Conservation (phyloP, 106 monocot species). For the Vanilla planifolia region DNA sequence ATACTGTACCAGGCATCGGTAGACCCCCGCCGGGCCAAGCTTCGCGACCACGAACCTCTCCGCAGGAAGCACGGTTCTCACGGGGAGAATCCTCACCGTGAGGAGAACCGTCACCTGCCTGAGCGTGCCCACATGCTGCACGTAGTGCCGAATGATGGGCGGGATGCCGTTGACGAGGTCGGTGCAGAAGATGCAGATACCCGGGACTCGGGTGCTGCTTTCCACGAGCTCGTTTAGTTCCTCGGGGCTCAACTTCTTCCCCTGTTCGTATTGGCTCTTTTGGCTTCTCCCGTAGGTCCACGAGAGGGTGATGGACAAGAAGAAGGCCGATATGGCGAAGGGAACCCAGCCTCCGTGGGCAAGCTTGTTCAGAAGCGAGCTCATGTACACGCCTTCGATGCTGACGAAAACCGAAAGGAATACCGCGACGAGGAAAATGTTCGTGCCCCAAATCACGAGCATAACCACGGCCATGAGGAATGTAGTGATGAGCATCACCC, state of each 20-base stretch:
- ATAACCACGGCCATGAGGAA: constrained; percentile 41
- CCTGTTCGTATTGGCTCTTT: constrained; percentile 34
- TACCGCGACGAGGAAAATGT: constrained; percentile 18
- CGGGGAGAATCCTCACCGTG: constrained; percentile 36
- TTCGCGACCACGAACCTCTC: constrained; percentile 37
- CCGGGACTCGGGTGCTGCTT: constrained; percentile 24
- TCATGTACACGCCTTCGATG: constrained; percentile 44
- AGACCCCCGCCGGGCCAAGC: constrained; percentile 36
- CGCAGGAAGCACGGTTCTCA: constrained; percentile 22
- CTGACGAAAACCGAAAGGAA: constrained; percentile 22
- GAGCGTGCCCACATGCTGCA: constrained; percentile 27
- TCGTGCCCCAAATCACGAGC: constrained; percentile 45
- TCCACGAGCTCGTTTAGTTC: constrained; percentile 1
- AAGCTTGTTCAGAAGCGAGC: constrained; percentile 40
- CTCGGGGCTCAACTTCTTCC: constrained; percentile 18
- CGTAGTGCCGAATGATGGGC: constrained; percentile 46
- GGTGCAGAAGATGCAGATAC: constrained; percentile 58
- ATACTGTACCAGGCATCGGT: constrained; percentile 47
- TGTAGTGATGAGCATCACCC: constrained; percentile 67
- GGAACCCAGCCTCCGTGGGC: constrained; percentile 60
- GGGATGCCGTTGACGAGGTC: constrained; percentile 53
- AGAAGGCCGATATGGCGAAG: constrained; percentile 49
- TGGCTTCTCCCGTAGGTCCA: constrained; percentile 53
- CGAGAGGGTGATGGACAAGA: constrained; percentile 30
- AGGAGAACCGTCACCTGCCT: constrained; percentile 37